phyloP scores from a whole-genome alignment of 495 filamentous ascomycete species.

The Xylaria palmicola region DNA sequence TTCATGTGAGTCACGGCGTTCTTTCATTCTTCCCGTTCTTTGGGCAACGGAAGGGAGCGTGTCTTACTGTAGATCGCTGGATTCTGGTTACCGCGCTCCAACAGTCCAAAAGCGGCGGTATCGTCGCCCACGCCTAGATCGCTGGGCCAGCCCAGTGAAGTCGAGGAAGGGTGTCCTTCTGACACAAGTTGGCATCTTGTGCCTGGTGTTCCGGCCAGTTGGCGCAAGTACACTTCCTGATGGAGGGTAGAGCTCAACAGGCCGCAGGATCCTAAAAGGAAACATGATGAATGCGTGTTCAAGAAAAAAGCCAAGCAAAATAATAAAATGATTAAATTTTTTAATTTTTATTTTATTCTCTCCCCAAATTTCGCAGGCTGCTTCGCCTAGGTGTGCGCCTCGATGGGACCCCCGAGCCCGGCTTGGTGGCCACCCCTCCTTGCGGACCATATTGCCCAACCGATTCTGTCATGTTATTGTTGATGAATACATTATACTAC shows the following conservation, averaged over 20 bases:
- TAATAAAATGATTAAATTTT: background rate
- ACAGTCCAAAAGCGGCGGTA: background rate
- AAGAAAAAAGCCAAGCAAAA: background rate
- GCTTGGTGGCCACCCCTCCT: conserved; percentile 1
- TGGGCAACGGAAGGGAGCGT: background rate
- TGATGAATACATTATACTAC: background rate
- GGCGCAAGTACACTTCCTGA: conserved; percentile 5
- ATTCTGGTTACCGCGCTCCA: conserved; percentile 4
- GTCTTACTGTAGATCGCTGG: background rate
- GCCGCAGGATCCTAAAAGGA: background rate
- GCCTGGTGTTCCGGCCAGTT: conserved; percentile 17
- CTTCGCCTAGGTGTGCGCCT: background rate
- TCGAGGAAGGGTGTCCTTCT: conserved; percentile 12
- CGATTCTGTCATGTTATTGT: background rate
- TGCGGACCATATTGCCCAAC: background rate
- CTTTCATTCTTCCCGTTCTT: background rate
- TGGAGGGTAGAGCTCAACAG: conserved; percentile 4
- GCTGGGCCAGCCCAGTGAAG: conserved; percentile 1
- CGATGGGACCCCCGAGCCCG: background rate
- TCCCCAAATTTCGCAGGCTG: background rate
- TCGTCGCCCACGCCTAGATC: background rate
- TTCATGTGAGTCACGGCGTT: conserved; percentile 15
- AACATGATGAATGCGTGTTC: background rate
- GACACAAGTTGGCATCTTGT: conserved; percentile 10
- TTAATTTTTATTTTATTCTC: background rate